Percentiles rank a stretch among this genome's conserved stretches.
Conservation (phyloP, 768 basidiomycete species). For the Filobasidium wieringae region DNA sequence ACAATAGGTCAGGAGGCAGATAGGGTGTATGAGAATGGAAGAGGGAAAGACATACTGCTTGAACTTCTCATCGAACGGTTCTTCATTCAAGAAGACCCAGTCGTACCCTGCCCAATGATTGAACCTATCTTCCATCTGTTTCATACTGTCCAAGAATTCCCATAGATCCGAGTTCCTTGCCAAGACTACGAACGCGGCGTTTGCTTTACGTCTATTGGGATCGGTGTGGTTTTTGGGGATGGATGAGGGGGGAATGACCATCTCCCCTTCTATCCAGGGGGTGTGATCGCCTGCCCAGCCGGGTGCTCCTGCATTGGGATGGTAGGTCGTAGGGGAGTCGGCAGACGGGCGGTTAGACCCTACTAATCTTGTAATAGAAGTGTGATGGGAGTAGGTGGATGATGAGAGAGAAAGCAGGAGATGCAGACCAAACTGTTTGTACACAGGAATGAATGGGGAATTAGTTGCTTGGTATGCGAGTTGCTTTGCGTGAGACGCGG, state of each 20-base stretch:
- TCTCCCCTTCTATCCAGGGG: slow-evolving; percentile 7
- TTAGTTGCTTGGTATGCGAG: too few species aligned
- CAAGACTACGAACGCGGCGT: slow-evolving; percentile 72
- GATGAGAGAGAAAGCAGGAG: slow-evolving; percentile 31
- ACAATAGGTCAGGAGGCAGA: background rate
- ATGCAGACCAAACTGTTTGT: slow-evolving; percentile 30
- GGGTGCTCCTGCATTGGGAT: slow-evolving; percentile 12
- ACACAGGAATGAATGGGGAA: background rate
- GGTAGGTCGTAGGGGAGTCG: slow-evolving; percentile 7
- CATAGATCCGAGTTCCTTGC: slow-evolving; percentile 35
- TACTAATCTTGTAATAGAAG: slow-evolving; percentile 14
- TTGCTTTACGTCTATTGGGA: slow-evolving; percentile 47
- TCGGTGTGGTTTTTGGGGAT: slow-evolving; percentile 11
- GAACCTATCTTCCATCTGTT: slow-evolving; percentile 76
- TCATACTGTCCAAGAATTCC: slow-evolving; percentile 53
- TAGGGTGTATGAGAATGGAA: background rate
- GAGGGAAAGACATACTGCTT: slow-evolving; percentile 47
- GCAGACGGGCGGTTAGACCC: slow-evolving; percentile 10
- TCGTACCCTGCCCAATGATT: slow-evolving; percentile 67
- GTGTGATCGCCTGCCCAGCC: slow-evolving; percentile 17
- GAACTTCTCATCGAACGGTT: slow-evolving; percentile 59
- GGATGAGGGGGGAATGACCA: slow-evolving; percentile 3
- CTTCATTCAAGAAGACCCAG: slow-evolving; percentile 76
- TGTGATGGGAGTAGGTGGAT: slow-evolving; percentile 34
- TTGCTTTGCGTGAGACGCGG: background rate